Base-by-base conservation (phyloP, 2,329 filamentous ascomycete genomes). In the Verticillium dahliae region DNA sequence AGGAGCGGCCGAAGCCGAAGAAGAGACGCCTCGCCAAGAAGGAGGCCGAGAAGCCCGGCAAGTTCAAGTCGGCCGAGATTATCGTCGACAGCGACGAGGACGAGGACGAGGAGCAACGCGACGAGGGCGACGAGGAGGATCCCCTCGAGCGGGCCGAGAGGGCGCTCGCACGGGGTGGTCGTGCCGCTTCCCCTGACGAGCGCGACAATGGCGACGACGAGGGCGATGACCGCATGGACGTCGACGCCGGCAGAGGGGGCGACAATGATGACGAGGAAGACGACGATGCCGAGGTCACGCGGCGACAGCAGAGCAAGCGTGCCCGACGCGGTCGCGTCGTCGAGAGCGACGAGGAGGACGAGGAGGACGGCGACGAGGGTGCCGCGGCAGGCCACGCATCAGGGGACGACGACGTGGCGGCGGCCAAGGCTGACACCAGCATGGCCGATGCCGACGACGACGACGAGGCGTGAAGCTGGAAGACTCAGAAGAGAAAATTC, bases 31-130 rank as follows among this genome's bases (percentile, higher is more conserved):
- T 83, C 69, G 81, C 76, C 15, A 75, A 75, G 65, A 76, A 77
- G 63, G 81, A 85, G 65, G 78, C 76, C 63, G 74, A 76, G 60
- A 69, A 70, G 34, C 58, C 63, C 59, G 66, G 72, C 73, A 96
- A 96, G 75, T 96, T 85, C 81, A 97, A 97, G 82, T 93, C 90
- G 58, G 87, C 85, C 1, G 92, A 96, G 75, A 85, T 92, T 65
- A 87, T 97, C 34, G 89, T 91, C 55, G 90, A 94, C 65, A 91
- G 88, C 63, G 88, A 90, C 65, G 54, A 56, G 15, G 54, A 54
- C 4, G 45, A 54, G n/a, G 45, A 22, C 18, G 18, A 55, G 18
- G 52, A 34, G 54, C 27, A 56, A 11, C 27, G n/a, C 27, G 54
- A 56, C 27, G 54, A 84, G 13, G 81, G 81, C 3, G 78, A 74